Evolutionary conservation across 805 yeast species (phyloP), one percentile per base, ranked within the genome.

Genomic region (Priceomyces carsonii): DNA sequence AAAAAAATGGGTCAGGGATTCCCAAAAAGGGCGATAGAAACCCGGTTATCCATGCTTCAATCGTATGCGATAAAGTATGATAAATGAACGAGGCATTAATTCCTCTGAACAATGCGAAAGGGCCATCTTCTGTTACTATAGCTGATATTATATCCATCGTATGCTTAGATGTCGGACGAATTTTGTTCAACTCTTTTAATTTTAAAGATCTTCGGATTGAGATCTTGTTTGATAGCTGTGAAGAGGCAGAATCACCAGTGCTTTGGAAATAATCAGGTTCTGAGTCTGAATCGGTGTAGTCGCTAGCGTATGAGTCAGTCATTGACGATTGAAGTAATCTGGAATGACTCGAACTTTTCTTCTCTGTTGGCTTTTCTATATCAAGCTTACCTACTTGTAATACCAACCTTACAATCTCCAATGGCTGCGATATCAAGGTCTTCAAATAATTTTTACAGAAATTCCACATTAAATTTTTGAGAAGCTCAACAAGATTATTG

Each of bases 1-100:
- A 80, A 55, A 88, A 83, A 42, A 80, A 79, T 3, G 96, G 96
- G 55, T 90, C 97, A 0, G 96, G 95, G 19, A 88, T 77, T 13
- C 85, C 82, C 34, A 85, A 58, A 29, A 86, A 63, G 2, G 96
- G 93, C 4, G 96, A 81, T 6, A 89, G 55, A 43, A 90, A 77
- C 3, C 96, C 96, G 0, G 95, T 84, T 31, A 89, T 70, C 97
- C 98, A 90, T 1, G 96, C 87, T 52, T 86, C 91, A 29, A 89
- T 63, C 0, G 95, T 84, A 32, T 80, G 77, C 2, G 82, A 77
- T 13, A 88, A 66, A 0, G 95, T 84, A 35, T 76, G 82, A 53
- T 84, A 74, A 13, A 93, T 69, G 50, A 89, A 91, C 0, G 95
- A 73, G 2, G 95, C 83, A 53, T 85, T 83, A 26, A 80, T 73